Evolutionary conservation across 1,139 yeast genomes (phyloP).

Genomic region (Pneumocystis sp.): DNA sequence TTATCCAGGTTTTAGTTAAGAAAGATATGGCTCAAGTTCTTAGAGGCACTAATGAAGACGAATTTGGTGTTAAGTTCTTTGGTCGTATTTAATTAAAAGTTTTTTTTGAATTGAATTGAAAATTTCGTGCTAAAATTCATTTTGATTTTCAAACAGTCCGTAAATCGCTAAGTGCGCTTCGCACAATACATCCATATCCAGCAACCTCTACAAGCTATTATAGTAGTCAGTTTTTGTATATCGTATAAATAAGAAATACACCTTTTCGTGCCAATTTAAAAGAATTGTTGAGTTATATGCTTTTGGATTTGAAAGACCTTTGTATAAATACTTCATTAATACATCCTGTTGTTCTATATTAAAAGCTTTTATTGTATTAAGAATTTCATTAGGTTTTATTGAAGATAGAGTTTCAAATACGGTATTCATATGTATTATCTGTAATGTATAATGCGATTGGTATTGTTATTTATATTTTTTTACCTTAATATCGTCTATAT

Average conservation of each 20-base stretch:
- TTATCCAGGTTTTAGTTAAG: conserved; percentile 45
- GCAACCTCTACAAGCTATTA: conserved; percentile 48
- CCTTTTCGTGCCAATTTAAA: conserved; percentile 81
- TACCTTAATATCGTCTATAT: conserved; percentile 4
- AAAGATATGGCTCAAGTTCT: conserved; percentile 55
- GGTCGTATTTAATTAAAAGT: conserved; percentile 3
- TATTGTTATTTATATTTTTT: background rate
- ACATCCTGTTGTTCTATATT: conserved; percentile 55
- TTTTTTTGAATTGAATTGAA: background rate
- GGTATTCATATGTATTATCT: conserved; percentile 34
- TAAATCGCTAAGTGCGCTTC: conserved; percentile 64
- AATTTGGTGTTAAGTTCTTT: conserved; percentile 50
- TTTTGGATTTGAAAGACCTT: conserved; percentile 59
- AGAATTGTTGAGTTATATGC: conserved; percentile 79
- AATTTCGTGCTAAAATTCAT: background rate
- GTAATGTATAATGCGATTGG: background rate
- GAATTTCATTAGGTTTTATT: conserved; percentile 59
- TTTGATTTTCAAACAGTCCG: conserved; percentile 44
- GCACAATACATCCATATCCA: conserved; percentile 79
- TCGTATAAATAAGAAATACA: background rate
- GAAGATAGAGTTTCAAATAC: conserved; percentile 64
- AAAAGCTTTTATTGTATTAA: conserved; percentile 44
- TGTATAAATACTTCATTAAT: conserved; percentile 71
- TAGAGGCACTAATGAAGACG: conserved; percentile 39
- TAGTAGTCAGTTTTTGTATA: background rate